Evolutionary conservation across 306 rosid species (phyloP).

Genomic region (Rubus idaeus): DNA sequence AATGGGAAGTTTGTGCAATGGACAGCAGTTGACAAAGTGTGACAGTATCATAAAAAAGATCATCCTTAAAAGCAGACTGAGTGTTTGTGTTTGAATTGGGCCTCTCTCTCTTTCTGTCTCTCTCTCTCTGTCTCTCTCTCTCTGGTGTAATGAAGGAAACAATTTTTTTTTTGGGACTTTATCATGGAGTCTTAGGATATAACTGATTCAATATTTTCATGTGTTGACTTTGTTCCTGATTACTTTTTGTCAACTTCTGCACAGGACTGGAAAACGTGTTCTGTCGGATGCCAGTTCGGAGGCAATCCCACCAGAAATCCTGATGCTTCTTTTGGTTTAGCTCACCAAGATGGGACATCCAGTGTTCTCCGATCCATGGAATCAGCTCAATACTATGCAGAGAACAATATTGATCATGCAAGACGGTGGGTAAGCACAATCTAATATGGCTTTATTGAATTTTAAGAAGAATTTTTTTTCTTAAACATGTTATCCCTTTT

Average conservation of each 20-base stretch:
- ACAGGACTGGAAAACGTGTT: slow-evolving; percentile 74
- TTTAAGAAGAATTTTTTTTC: slow-evolving; percentile 13
- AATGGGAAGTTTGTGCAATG: background rate
- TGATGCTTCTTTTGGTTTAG: slow-evolving; percentile 76
- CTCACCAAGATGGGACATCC: slow-evolving; percentile 45
- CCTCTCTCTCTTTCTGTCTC: no score
- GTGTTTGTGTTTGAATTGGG: background rate
- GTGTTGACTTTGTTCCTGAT: background rate
- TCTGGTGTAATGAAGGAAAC: background rate
- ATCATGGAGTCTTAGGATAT: background rate
- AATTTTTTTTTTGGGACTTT: background rate
- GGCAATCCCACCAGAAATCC: slow-evolving; percentile 31
- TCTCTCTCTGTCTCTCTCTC: no score
- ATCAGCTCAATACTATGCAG: slow-evolving; percentile 68
- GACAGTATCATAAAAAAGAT: background rate
- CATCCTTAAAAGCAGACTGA: background rate
- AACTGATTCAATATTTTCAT: background rate
- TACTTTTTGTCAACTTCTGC: slow-evolving; percentile 23
- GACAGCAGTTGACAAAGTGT: background rate
- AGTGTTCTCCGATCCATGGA: slow-evolving; percentile 88
- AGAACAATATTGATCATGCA: slow-evolving; percentile 70
- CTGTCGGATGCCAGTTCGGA: slow-evolving; percentile 77
- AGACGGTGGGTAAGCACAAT: slow-evolving; percentile 99
- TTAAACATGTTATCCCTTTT: slow-evolving; percentile 7
- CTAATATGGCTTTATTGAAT: slow-evolving; percentile 36